These are phyloP conservation scores for Erysiphe pulchra DNA, from an alignment of 2,329 filamentous ascomycete species.

Conservation along the genomic window DNA sequence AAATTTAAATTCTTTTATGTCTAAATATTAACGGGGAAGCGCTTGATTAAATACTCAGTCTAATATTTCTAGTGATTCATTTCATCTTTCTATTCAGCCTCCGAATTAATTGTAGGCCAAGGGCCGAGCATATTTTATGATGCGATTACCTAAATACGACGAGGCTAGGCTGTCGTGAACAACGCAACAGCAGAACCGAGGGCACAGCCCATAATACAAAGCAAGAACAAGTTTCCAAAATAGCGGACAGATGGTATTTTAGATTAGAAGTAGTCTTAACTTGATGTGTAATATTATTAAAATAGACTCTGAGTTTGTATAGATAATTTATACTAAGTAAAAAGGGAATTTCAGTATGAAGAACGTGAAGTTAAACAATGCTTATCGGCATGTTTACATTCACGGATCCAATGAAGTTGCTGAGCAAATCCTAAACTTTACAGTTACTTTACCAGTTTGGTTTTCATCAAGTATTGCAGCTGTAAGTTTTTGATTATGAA, in stretches of 20 bases:
- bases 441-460: not conserved
- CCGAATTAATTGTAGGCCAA: too few relatives aligned
- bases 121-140: too few relatives aligned
- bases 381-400: not conserved
- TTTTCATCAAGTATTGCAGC: not conserved
- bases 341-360: not conserved
- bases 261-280: not conserved
- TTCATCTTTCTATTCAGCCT: too few relatives aligned
- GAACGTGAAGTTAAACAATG: not conserved
- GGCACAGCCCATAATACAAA: too few relatives aligned
- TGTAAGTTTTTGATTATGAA: not conserved
- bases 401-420: not conserved
- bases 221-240: not conserved
- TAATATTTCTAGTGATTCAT: too few relatives aligned
- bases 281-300: not conserved
- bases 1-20: too few relatives aligned
- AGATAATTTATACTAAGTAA: not conserved
- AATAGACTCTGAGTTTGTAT: not conserved
- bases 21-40: too few relatives aligned
- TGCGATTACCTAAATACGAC: too few relatives aligned
- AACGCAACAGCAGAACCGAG: too few relatives aligned
- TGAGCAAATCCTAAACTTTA: not conserved
- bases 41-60: too few relatives aligned
- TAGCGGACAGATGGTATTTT: not conserved
- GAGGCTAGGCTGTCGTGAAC: too few relatives aligned